Evolutionary conservation across 441 rosid genomes (phyloP), one percentile per base, ranked within the genome.

Genomic region (Theobroma grandiflorum): DNA sequence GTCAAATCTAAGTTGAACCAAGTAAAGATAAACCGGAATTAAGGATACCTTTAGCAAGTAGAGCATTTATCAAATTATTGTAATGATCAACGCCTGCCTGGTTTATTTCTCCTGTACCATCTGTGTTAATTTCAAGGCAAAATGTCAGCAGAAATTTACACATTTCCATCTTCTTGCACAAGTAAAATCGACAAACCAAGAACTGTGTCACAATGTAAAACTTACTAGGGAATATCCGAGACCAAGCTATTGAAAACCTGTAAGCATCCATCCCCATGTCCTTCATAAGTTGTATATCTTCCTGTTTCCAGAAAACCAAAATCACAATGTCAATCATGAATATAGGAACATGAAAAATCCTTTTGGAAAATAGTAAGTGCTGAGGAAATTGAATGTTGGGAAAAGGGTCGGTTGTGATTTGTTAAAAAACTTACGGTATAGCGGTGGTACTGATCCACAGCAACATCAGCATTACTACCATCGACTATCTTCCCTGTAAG

Each of bases 361-460:
- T 8, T 71, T 14, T 31, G 31, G 5, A 9, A 59, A 8, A 42
- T 45, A 52, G 61, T 16, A 15, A 20, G 33, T 50, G 47, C 1
- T 45, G 57, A 22, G 37, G 26, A 47, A 47, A 10, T 20, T 12
- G 49, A 3, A n/a, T 0, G 40, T 38, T 10, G 20, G 69, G 69
- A 68, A 73, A 58, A 71, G 43, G 18, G 76, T 31, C 52, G 7
- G 42, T 61, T 79, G 6, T 6, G 61, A 26, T 26, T 26, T 26
- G 31, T 26, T 0, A 26, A 26, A 38, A 61, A 1, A 72, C 87
- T 76, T 89, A 93, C 99, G 75, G 78, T 26, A 79, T 88, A 94
- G 53, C 88, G 97, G 72, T 96, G 98, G 79, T 94, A 96, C 55
- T 94, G 97, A 87, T 96, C 97, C 79, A 89, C 98, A 0, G 98